These are phyloP conservation scores for Senna tora DNA, from an alignment of 306 rosid species.

Conservation along the genomic window DNA sequence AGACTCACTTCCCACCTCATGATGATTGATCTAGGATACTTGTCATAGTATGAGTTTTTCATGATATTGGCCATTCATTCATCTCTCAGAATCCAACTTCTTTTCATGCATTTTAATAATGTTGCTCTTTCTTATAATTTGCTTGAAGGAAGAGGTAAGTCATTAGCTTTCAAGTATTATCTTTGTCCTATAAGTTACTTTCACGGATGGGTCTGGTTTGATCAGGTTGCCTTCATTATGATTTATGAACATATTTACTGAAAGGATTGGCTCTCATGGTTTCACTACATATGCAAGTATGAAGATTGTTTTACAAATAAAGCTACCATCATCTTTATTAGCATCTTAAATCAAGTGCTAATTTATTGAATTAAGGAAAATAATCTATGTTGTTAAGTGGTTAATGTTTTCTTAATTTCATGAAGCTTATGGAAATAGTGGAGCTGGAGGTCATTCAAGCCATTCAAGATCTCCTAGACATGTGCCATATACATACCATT, in stretches of 20 bases:
- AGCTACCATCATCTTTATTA: slow-evolving; percentile 63
- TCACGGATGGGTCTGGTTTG: slow-evolving; percentile 56
- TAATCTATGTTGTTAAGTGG: slow-evolving; percentile 60
- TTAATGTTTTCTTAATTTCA: slow-evolving; percentile 81
- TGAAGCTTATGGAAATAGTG: slow-evolving; percentile 95
- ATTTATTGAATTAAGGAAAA: slow-evolving; percentile 71
- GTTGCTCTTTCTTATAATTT: slow-evolving; percentile 62
- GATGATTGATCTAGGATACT: no score
- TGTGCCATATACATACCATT: slow-evolving; percentile 64
- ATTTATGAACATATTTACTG: slow-evolving; percentile 58
- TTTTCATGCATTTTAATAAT: slow-evolving; percentile 48
- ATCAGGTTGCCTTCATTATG: slow-evolving; percentile 57
- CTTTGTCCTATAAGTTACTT: slow-evolving; percentile 65
- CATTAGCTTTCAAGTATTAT: slow-evolving; percentile 78
- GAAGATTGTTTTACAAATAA: slow-evolving; percentile 74
- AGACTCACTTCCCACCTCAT: no score
- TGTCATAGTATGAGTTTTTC: no score
- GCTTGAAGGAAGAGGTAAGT: slow-evolving; percentile 99
- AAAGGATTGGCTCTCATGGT: slow-evolving; percentile 76
- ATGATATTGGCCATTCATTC: no score
- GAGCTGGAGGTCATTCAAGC: slow-evolving; percentile 86
- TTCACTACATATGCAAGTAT: slow-evolving; percentile 58
- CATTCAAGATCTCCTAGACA: slow-evolving; percentile 87
- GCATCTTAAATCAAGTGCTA: slow-evolving; percentile 74
- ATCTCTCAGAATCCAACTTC: no score